Conservation (phyloP, 352 stramenopile species). For the Globisporangium perplexum region DNA sequence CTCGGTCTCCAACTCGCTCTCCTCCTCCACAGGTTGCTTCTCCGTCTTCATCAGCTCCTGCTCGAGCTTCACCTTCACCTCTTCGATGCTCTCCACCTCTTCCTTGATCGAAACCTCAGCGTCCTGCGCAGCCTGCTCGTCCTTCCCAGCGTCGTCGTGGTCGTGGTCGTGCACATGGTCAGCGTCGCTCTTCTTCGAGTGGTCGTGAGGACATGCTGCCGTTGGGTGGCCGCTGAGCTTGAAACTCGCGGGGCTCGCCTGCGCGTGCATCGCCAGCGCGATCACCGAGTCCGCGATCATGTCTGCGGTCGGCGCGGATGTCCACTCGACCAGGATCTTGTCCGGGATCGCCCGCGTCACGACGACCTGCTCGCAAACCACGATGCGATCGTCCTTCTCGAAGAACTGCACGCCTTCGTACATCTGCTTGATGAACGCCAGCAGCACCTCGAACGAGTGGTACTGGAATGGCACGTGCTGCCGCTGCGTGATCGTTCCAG, state of each 20-base stretch:
- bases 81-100: slow-evolving; percentile 13
- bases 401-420: slow-evolving; percentile 65
- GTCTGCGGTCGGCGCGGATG: slow-evolving; percentile 90
- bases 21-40: slow-evolving; percentile 4
- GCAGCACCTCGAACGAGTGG: slow-evolving; percentile 74
- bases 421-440: slow-evolving; percentile 81
- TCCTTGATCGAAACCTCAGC: slow-evolving; percentile 17
- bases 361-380: slow-evolving; percentile 69
- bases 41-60: slow-evolving; percentile 16
- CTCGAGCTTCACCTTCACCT: slow-evolving; percentile 16
- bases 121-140: slow-evolving; percentile 14
- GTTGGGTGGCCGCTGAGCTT: slow-evolving; percentile 73
- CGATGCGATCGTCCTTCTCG: slow-evolving; percentile 47
- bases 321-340: slow-evolving; percentile 81
- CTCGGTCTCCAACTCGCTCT: slow-evolving; percentile 16
- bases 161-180: slow-evolving; percentile 13
- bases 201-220: slow-evolving; percentile 73
- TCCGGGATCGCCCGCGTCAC: slow-evolving; percentile 39
- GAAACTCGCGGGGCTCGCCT: slow-evolving; percentile 77
- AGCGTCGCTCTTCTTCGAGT: slow-evolving; percentile 43
- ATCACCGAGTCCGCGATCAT: slow-evolving; percentile 96
- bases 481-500: slow-evolving; percentile 73
- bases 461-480: slow-evolving; percentile 83
- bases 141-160: slow-evolving; percentile 1
- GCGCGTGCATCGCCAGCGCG: slow-evolving; percentile 92